Conservation (phyloP, 495 filamentous ascomycete genomes). For the Acidiella bohemica region DNA sequence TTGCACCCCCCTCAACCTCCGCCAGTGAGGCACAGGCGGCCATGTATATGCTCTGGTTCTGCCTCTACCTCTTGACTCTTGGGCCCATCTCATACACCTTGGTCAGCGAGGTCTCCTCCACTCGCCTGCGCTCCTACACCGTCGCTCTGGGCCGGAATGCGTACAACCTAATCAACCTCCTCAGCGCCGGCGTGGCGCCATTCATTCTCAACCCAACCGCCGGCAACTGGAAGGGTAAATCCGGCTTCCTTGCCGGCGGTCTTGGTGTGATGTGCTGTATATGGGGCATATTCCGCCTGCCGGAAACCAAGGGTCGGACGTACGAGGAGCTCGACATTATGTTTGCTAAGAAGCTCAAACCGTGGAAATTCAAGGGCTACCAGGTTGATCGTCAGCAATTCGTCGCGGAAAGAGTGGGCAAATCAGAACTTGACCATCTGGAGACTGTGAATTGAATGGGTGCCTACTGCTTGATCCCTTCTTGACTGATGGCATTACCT, state of each 20-base stretch:
- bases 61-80: conserved; percentile 53
- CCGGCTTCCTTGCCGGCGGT: conserved; percentile 29
- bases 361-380: conserved; percentile 36
- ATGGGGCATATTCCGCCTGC: conserved; percentile 17
- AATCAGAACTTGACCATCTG: no score
- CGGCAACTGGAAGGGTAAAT: conserved; percentile 49
- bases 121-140: conserved; percentile 65
- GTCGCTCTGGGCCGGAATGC: conserved; percentile 56
- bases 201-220: conserved; percentile 63
- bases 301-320: conserved; percentile 29
- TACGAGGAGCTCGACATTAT: conserved; percentile 45
- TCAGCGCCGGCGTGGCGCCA: conserved; percentile 56
- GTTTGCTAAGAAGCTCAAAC: conserved; percentile 37
- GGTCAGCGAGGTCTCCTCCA: conserved; percentile 59
- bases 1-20: no score
- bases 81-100: conserved; percentile 57
- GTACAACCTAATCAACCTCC: conserved; percentile 58
- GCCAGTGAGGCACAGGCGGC: no score
- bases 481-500: no score
- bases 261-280: conserved; percentile 18
- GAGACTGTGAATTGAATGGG: no score
- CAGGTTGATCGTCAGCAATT: no score
- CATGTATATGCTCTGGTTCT: no score
- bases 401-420: no score
- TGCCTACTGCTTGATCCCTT: no score